phyloP scores from a whole-genome alignment of 331 rosid species.

The Rhamnella rubrinervis region DNA sequence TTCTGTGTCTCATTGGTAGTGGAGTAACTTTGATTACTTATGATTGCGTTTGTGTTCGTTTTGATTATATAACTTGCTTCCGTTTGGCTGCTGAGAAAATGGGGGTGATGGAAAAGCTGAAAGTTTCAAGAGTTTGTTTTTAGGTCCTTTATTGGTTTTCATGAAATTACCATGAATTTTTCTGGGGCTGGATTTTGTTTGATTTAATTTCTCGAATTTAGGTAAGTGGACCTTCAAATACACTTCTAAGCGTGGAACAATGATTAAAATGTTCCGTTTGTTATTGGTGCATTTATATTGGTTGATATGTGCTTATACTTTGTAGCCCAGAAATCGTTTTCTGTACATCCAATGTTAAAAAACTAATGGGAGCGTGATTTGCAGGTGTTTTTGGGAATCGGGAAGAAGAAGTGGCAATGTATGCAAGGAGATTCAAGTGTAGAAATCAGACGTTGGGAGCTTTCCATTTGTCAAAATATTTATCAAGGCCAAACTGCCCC shows the following conservation, averaged over 20 bases:
- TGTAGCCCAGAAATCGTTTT: not conserved
- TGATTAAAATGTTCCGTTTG: not conserved
- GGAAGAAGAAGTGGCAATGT: conserved; percentile 53
- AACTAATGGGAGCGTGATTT: conserved; percentile 25
- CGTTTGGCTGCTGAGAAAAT: not conserved
- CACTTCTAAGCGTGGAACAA: no score
- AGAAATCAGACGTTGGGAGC: conserved; percentile 64
- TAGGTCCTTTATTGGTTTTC: not conserved
- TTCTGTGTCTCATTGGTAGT: not conserved
- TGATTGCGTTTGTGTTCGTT: not conserved
- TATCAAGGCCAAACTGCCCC: conserved; percentile 36
- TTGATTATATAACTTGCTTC: not conserved
- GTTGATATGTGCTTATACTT: not conserved
- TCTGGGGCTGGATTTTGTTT: not conserved
- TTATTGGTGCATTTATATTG: not conserved
- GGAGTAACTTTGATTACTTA: not conserved
- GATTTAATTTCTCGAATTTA: not conserved
- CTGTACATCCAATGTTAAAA: not conserved
- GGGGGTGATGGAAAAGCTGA: not conserved
- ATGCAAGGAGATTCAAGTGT: conserved; percentile 68
- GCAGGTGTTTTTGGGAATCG: conserved; percentile 35
- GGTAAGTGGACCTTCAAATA: not conserved
- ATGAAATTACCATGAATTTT: not conserved
- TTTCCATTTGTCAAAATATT: conserved; percentile 57
- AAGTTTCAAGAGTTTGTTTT: not conserved